These are phyloP conservation scores for Massarina eburnea DNA, from an alignment of 2,329 filamentous ascomycete genomes.

Conservation along the genomic window DNA sequence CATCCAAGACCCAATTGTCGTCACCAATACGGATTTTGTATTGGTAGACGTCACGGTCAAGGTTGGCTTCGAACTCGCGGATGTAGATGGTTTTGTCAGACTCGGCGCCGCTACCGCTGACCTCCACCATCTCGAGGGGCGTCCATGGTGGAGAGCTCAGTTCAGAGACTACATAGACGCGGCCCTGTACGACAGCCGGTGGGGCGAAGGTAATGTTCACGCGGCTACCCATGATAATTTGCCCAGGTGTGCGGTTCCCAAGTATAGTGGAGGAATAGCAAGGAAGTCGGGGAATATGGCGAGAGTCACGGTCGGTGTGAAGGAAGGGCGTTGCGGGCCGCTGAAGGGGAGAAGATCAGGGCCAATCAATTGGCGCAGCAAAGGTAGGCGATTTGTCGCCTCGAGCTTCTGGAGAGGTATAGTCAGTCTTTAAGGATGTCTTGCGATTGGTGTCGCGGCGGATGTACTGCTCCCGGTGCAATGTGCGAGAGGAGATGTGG, in stretches of 20 bases:
- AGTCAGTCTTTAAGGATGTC: slow-evolving; percentile 30
- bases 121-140: slow-evolving; percentile 64
- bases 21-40: slow-evolving; percentile 74
- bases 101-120: slow-evolving; percentile 47
- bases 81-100: slow-evolving; percentile 61
- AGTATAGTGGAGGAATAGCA: background rate
- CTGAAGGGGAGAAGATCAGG: slow-evolving; percentile 4
- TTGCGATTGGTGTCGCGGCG: slow-evolving; percentile 9
- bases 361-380: slow-evolving; percentile 18
- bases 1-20: slow-evolving; percentile 68
- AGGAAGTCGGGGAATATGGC: background rate
- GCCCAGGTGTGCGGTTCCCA: background rate
- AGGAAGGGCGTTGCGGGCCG: background rate
- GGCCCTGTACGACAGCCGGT: slow-evolving; percentile 61
- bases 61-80: slow-evolving; percentile 55
- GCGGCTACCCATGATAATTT: slow-evolving; percentile 19
- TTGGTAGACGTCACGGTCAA: slow-evolving; percentile 63
- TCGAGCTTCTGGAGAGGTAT: slow-evolving; percentile 22
- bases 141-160: slow-evolving; percentile 70
- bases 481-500: slow-evolving; percentile 18
- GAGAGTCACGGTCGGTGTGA: background rate
- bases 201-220: slow-evolving; percentile 64
- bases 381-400: slow-evolving; percentile 6
- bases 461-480: slow-evolving; percentile 11
- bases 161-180: slow-evolving; percentile 68